These are phyloP conservation scores for Botrytis cinerea DNA, from an alignment of 2,329 filamentous ascomycete species.

Conservation along the genomic window DNA sequence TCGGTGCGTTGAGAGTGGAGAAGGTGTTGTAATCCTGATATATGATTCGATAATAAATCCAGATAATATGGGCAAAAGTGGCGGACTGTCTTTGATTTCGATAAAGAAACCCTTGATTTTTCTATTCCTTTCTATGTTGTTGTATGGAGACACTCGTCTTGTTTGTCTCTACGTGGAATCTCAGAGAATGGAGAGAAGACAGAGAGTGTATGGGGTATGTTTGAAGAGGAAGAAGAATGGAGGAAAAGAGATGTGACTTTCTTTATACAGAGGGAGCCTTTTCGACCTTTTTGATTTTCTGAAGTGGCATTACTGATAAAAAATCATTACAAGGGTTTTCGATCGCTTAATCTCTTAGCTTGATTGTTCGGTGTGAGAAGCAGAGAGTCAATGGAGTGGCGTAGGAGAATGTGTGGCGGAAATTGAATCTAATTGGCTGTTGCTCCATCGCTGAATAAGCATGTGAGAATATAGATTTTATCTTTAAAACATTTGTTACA, in stretches of 20 bases:
- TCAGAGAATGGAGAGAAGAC: background rate
- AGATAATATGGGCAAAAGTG: constrained; percentile 12
- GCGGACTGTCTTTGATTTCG: background rate
- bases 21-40: background rate
- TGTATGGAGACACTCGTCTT: background rate
- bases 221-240: background rate
- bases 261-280: background rate
- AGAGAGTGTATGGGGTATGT: background rate
- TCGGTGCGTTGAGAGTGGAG: constrained; percentile 12
- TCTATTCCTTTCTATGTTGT: background rate
- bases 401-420: background rate
- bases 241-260: background rate
- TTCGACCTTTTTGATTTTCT: constrained; percentile 8
- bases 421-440: background rate
- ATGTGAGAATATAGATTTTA: background rate
- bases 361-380: background rate
- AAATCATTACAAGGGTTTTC: background rate
- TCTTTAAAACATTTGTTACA: background rate
- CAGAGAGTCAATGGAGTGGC: background rate
- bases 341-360: background rate
- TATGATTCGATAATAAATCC: background rate
- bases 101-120: constrained; percentile 14
- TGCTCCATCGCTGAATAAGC: background rate
- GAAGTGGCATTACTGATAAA: constrained; percentile 7
- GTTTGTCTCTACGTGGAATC: background rate